Conservation (phyloP, 2,329 filamentous ascomycete species). For the Arthrinium puccinioides region DNA sequence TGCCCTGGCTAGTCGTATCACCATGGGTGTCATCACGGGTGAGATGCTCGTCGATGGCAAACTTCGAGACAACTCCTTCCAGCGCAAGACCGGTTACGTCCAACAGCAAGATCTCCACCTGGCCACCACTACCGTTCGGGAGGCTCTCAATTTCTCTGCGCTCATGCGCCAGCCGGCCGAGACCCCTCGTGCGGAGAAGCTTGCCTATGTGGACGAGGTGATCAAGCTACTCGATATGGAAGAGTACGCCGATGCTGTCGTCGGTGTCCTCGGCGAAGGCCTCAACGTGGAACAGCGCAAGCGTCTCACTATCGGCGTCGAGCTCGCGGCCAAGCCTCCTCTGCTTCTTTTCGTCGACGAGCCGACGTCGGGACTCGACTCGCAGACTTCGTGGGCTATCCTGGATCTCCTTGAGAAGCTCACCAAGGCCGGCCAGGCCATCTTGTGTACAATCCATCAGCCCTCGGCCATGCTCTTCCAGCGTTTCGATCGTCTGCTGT, state of each 20-base stretch:
- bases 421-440: slow-evolving; percentile 80
- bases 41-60: slow-evolving; percentile 62
- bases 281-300: slow-evolving; percentile 65
- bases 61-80: slow-evolving; percentile 70
- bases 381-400: slow-evolving; percentile 90
- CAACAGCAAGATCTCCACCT: slow-evolving; percentile 89
- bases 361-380: slow-evolving; percentile 89
- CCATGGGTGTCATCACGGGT: slow-evolving; percentile 77
- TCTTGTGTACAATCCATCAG: slow-evolving; percentile 96
- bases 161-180: slow-evolving; percentile 74
- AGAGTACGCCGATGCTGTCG: slow-evolving; percentile 80
- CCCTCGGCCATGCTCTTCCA: slow-evolving; percentile 95
- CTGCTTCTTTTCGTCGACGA: slow-evolving; percentile 90
- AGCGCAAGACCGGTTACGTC: slow-evolving; percentile 83
- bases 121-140: slow-evolving; percentile 75
- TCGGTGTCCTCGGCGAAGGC: slow-evolving; percentile 85
- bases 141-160: slow-evolving; percentile 81
- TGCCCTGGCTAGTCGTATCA: slow-evolving; percentile 73
- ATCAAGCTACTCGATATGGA: slow-evolving; percentile 89
- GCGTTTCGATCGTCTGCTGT: slow-evolving; percentile 75
- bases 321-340: slow-evolving; percentile 85
- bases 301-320: slow-evolving; percentile 90
- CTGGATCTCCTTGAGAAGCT: slow-evolving; percentile 82
- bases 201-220: slow-evolving; percentile 82
- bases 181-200: slow-evolving; percentile 67